These are phyloP conservation scores for Pyrus pyrifolia DNA, from an alignment of 306 rosid genomes.

Conservation along the genomic window DNA sequence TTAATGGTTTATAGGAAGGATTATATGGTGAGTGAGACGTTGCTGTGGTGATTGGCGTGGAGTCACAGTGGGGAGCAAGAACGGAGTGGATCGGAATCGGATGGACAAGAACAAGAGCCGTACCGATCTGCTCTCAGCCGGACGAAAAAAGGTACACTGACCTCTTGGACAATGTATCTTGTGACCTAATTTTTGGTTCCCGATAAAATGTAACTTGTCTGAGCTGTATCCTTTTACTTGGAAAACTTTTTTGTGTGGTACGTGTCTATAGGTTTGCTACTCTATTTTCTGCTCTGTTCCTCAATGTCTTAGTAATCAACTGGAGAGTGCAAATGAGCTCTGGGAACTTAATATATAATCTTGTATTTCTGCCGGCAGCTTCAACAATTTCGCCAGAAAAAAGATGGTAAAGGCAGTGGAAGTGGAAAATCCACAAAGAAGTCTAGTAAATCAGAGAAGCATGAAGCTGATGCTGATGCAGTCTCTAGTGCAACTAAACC, in stretches of 20 bases:
- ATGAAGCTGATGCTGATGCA: constrained; percentile 49
- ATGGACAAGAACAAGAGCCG: constrained; percentile 90
- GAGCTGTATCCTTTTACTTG: neutral
- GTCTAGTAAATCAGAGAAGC: constrained; percentile 40
- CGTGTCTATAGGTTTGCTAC: neutral
- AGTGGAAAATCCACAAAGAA: constrained; percentile 64
- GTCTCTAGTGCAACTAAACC: constrained; percentile 23
- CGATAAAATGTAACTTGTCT: neutral
- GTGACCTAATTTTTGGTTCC: neutral
- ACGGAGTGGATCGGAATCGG: constrained; percentile 68
- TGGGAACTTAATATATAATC: constrained; percentile 18
- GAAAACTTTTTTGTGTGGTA: neutral
- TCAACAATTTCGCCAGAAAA: constrained; percentile 87
- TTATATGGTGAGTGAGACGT: constrained; percentile 28
- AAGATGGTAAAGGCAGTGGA: constrained; percentile 70
- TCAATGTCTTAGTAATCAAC: neutral
- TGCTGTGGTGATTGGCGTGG: constrained; percentile 23
- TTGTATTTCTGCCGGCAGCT: constrained; percentile 44
- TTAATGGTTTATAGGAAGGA: constrained; percentile 28
- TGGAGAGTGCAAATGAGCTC: neutral
- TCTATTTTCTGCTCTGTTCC: neutral
- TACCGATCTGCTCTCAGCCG: constrained; percentile 93
- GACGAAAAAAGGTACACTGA: constrained; percentile 57
- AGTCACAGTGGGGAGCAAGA: constrained; percentile 33
- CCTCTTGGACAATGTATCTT: neutral